A percentile compares a stretch with the other conserved stretches of the same genome.
Evolutionary conservation across 2,329 filamentous ascomycete species (phyloP).

Genomic region (Achaetomium macrosporum): DNA sequence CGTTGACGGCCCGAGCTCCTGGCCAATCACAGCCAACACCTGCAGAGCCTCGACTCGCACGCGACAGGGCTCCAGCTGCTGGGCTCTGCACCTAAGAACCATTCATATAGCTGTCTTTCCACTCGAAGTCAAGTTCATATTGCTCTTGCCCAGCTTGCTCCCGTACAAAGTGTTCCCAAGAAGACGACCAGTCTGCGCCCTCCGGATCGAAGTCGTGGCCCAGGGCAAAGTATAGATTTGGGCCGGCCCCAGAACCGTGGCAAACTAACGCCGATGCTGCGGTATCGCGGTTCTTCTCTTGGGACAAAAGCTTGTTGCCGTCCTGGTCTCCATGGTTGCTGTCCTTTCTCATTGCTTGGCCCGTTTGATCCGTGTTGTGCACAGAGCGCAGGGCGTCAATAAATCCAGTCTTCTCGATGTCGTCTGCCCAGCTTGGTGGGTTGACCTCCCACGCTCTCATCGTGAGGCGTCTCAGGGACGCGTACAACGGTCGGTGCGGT

Average conservation of each 20-base stretch:
- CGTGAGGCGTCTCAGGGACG: background rate
- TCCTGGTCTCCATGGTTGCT: background rate
- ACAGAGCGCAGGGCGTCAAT: background rate
- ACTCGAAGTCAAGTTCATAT: too few relatives aligned
- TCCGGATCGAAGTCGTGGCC: too few relatives aligned
- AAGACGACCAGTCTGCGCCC: too few relatives aligned
- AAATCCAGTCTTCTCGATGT: background rate
- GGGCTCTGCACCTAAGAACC: background rate
- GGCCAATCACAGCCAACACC: background rate
- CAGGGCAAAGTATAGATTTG: too few relatives aligned
- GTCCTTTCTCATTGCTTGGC: background rate
- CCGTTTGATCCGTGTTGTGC: background rate
- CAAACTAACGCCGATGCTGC: too few relatives aligned
- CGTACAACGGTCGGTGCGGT: background rate
- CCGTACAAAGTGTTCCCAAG: too few relatives aligned
- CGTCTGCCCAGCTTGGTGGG: background rate
- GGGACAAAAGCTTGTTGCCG: background rate
- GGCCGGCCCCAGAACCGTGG: too few relatives aligned
- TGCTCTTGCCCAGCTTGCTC: too few relatives aligned
- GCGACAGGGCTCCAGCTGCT: background rate
- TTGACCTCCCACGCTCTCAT: background rate
- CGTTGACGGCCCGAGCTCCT: background rate
- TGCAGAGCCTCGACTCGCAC: background rate
- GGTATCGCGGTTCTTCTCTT: too few relatives aligned
- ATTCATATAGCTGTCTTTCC: too few relatives aligned